Conservation (phyloP, 2,329 filamentous ascomycete genomes). For the Colletotrichum tamarilloi region DNA sequence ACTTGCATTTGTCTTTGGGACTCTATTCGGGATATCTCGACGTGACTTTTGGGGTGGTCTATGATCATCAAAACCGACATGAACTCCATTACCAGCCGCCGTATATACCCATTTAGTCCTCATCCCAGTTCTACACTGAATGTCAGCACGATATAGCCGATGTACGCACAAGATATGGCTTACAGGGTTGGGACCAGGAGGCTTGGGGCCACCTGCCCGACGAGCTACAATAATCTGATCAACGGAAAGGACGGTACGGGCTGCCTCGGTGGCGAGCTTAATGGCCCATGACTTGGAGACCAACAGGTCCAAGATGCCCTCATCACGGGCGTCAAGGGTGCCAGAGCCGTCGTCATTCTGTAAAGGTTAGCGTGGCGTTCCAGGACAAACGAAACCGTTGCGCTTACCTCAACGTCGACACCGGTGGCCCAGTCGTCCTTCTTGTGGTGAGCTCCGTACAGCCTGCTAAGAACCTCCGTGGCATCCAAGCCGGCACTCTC, state of each 20-base stretch:
- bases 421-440: slow-evolving; percentile 90
- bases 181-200: slow-evolving; percentile 88
- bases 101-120: slow-evolving; percentile 58
- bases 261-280: slow-evolving; percentile 94
- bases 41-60: slow-evolving; percentile 35
- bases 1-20: slow-evolving; percentile 26
- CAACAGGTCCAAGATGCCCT: slow-evolving; percentile 92
- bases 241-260: slow-evolving; percentile 92
- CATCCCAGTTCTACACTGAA: slow-evolving; percentile 67
- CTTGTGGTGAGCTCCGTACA: slow-evolving; percentile 94
- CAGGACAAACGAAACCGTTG: background rate
- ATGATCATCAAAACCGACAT: slow-evolving; percentile 35
- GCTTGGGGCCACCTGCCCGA: slow-evolving; percentile 97
- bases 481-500: slow-evolving; percentile 96
- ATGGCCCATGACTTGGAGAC: slow-evolving; percentile 97
- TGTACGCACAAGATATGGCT: slow-evolving; percentile 39
- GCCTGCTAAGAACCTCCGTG: slow-evolving; percentile 91
- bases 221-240: slow-evolving; percentile 99
- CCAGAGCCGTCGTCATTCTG: slow-evolving; percentile 83
- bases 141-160: slow-evolving; percentile 42
- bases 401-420: slow-evolving; percentile 84
- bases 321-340: slow-evolving; percentile 84
- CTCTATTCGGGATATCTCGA: slow-evolving; percentile 37
- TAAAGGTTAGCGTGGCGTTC: background rate
- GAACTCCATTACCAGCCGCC: slow-evolving; percentile 31